Conservation (phyloP, 345 rosid species). For the Lenwebbia sp. region DNA sequence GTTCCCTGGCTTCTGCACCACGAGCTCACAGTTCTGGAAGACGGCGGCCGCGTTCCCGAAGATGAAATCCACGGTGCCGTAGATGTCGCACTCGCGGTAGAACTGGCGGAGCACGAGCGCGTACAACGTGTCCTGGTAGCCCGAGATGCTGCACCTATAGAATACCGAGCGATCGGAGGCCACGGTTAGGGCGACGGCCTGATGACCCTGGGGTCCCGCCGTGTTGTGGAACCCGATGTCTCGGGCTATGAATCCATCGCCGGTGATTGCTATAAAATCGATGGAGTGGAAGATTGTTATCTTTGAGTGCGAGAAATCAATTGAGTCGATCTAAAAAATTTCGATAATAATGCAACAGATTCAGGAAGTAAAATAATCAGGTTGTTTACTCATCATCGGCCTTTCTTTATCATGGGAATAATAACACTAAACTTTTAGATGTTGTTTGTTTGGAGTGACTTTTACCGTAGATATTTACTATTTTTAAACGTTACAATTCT, state of each 20-base stretch:
- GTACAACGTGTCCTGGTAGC: slow-evolving; percentile 76
- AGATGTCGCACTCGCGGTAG: slow-evolving; percentile 71
- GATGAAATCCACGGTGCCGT: slow-evolving; percentile 69
- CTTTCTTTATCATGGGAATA: not conserved
- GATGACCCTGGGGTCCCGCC: slow-evolving; percentile 61
- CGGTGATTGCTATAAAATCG: slow-evolving; percentile 42
- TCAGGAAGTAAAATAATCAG: not conserved
- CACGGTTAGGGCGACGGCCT: slow-evolving; percentile 55
- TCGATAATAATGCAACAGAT: not conserved
- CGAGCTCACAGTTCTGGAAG: slow-evolving; percentile 54
- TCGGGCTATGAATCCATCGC: slow-evolving; percentile 62
- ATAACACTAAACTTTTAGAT: not conserved
- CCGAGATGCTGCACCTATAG: slow-evolving; percentile 61
- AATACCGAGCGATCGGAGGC: slow-evolving; percentile 60
- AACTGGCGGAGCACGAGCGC: slow-evolving; percentile 66
- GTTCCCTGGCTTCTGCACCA: slow-evolving; percentile 28
- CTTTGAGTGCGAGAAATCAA: not conserved
- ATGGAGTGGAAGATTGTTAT: not conserved
- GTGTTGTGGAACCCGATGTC: slow-evolving; percentile 76
- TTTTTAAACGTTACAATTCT: not conserved
- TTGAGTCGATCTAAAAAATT: not conserved
- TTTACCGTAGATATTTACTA: not conserved
- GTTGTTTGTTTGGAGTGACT: not conserved
- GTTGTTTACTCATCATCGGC: not conserved
- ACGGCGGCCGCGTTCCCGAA: slow-evolving; percentile 84